phyloP scores from a whole-genome alignment of 441 rosid genomes.

The Rhodomyrtus psidioides region DNA sequence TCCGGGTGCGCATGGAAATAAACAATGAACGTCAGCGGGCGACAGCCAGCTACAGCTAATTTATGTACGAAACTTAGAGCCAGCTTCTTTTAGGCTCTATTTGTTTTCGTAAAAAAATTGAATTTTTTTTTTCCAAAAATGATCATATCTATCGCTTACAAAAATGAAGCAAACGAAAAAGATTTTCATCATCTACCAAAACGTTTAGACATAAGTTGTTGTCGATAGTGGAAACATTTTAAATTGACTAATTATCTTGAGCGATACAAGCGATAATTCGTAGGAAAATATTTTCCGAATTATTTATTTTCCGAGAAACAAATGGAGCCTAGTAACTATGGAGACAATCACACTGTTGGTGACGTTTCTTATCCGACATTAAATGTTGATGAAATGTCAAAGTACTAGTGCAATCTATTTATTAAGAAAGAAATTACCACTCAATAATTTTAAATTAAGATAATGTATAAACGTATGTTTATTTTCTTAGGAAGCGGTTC shows the following conservation, averaged over 20 bases:
- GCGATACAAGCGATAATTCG: no score
- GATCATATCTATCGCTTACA: no score
- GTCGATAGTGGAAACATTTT: no score
- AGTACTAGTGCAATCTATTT: background rate
- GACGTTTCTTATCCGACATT: background rate
- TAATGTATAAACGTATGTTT: background rate
- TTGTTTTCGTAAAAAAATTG: fast-evolving
- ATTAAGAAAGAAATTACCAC: background rate
- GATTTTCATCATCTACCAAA: background rate
- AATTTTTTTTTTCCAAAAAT: no score
- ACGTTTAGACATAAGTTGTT: no score
- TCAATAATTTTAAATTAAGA: background rate
- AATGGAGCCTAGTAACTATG: no score
- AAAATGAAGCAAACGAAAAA: no score
- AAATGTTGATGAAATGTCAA: background rate
- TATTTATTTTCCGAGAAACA: no score
- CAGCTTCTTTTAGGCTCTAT: no score
- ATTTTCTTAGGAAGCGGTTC: background rate
- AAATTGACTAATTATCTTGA: no score
- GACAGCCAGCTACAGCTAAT: background rate
- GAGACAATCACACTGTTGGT: background rate
- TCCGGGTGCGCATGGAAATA: background rate
- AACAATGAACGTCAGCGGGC: background rate
- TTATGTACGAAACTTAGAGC: background rate
- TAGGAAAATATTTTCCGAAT: fast-evolving